Base-by-base conservation (phyloP, 2,329 filamentous ascomycete species). In the Pezicula radicicola region DNA sequence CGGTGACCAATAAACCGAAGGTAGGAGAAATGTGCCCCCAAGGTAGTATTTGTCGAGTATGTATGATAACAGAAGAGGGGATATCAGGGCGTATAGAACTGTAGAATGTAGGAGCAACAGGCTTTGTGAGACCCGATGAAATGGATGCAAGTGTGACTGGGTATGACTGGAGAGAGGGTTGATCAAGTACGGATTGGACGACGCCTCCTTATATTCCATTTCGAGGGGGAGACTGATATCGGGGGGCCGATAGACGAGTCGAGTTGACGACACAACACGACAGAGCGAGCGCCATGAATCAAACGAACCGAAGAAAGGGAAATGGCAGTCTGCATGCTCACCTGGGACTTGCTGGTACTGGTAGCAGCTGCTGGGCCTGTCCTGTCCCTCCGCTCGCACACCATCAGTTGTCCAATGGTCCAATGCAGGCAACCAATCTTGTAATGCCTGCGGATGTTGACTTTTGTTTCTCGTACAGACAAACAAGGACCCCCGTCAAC, bases 101-200 rank as follows among this genome's bases (percentile, higher is more conserved):
- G 40, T 18, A 18, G 15, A 42, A 42, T 21, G 13, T 25, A 25
- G 25, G 25, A 25, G 25, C 40, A 42, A 25, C 18, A 42, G 18
- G 12, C 18, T 21, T 27, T 28, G 19, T 16, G 25, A 27, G 27
- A 45, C 42, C 42, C 42, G 42, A 16, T 27, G 18, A 27, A 12
- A 15, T 45, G 42, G 21, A 45, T n/a, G 42, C n/a, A 28, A 27
- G 25, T 25, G n/a, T n/a, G 27, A 45, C 19, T 25, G 42, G 21
- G 42, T 16, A 45, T 27, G 27, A 45, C 27, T 13, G 30, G 30
- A 33, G 9, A 33, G 30, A 33, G 9, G 27, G 42, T 28, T 45
- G 42, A 25, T 45, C 42, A 45, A 45, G 27, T 45, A 45, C 42
- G 42, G 12, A 45, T 45, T 45, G 42, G 42, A 30, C 42, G 21